These are phyloP conservation scores for Cicer yamashitae DNA, from an alignment of 306 rosid genomes.

Conservation along the genomic window DNA sequence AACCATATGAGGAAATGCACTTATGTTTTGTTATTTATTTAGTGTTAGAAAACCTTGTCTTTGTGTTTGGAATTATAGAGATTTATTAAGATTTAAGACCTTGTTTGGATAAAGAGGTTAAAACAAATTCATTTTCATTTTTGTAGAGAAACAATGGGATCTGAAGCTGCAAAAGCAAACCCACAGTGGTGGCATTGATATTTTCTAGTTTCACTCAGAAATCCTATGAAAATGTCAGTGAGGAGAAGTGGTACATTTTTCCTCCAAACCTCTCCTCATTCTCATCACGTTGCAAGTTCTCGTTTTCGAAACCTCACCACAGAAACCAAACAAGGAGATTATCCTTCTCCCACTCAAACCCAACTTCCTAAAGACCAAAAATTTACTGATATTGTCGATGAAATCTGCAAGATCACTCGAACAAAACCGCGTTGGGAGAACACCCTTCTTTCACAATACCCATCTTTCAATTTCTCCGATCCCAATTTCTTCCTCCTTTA, in stretches of 20 bases:
- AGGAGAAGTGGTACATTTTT: conserved; percentile 16
- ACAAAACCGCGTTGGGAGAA: conserved; percentile 75
- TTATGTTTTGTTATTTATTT: too few relatives aligned
- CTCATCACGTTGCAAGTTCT: conserved; percentile 20
- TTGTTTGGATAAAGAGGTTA: too few relatives aligned
- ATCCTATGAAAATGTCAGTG: background rate
- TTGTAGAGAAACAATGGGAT: too few relatives aligned
- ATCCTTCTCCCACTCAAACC: background rate
- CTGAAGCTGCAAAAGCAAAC: too few relatives aligned
- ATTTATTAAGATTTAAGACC: too few relatives aligned
- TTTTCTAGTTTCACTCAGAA: background rate
- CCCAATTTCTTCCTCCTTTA: conserved; percentile 59
- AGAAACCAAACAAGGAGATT: conserved; percentile 47
- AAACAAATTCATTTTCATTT: too few relatives aligned
- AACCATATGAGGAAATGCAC: too few relatives aligned
- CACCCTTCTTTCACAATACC: conserved; percentile 64
- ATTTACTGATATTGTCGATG: conserved; percentile 45
- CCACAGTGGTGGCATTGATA: too few relatives aligned
- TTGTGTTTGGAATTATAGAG: too few relatives aligned
- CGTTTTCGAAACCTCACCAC: conserved; percentile 53
- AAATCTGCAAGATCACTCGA: conserved; percentile 64
- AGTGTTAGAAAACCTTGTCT: too few relatives aligned
- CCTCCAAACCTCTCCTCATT: conserved; percentile 46
- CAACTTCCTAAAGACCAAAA: conserved; percentile 35
- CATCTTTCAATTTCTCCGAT: conserved; percentile 64